Evolutionary conservation across 1,139 yeast species (phyloP).

Genomic region (Geotrichum bryndzae): DNA sequence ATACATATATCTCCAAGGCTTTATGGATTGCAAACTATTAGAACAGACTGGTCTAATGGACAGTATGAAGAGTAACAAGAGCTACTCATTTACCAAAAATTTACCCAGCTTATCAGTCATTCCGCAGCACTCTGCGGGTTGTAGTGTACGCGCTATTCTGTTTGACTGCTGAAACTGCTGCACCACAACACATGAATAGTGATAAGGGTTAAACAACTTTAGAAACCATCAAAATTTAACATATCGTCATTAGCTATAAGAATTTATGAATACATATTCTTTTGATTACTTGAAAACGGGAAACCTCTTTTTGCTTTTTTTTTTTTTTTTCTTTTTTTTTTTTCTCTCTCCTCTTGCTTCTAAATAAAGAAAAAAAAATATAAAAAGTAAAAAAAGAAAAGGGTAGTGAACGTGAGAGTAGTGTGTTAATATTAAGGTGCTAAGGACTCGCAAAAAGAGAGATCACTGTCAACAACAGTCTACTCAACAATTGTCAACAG

Average conservation of each 20-base stretch:
- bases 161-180: not conserved
- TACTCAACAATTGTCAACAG: not conserved
- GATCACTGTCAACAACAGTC: not conserved
- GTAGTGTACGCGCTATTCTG: not conserved
- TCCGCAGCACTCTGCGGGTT: no score
- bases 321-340: no score
- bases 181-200: not conserved
- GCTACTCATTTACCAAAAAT: no score
- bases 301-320: not conserved
- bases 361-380: not conserved
- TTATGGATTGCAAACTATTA: no score
- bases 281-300: not conserved
- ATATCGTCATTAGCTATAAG: not conserved
- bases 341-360: not conserved
- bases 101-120: not conserved
- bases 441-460: not conserved
- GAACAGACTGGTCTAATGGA: no score
- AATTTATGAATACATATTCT: not conserved
- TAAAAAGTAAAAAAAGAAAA: not conserved
- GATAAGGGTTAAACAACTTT: not conserved
- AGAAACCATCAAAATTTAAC: not conserved
- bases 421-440: no score
- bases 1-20: no score
- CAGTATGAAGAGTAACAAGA: no score
- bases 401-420: not conserved